Base-by-base conservation (phyloP, 371 early-diverging fungal species). In the Vittaforma corneae region DNA sequence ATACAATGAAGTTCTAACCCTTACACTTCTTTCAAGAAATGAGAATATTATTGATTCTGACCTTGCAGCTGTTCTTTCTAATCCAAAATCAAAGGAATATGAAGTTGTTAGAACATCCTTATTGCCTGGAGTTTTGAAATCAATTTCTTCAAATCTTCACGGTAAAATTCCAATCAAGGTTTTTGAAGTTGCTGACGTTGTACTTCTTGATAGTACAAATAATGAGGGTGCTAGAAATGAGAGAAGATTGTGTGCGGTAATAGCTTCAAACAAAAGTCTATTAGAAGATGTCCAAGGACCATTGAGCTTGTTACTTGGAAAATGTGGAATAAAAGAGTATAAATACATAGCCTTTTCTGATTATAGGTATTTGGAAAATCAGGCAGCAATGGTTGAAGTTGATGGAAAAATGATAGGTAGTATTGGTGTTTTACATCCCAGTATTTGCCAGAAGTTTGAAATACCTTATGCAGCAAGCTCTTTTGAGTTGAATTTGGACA, bases 151-250 rank as follows among this genome's bases (percentile, higher is more conserved):
- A 67, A 98, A 96, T 85, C 87, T 86, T 79, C 87, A 86, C 70
- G 82, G 86, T 54, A 82, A 92, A 5, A 80, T 94, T 54, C 99
- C 99, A 1, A 78, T 94, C 80, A 87, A 87, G 80, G 76, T 95
- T 50, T 98, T 96, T 80, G 97, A 98, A 75, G 89, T 92, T 16
- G 86, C 89, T 34, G 97, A 98, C 74, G 87, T 94, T 35, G 89
- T 89, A 24, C 80, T 88, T 74, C 83, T 89, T 62, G 22, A 11
- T 47, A 3, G 3, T 11, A 29, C 18, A 11, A 42, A 37, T 50
- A 65, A 68, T 34, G 60, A 67, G 26, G 71, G 70, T 6, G 84
- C 91, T 1, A 81, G 86, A 70, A 98, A 97, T 79, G 84, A 88
- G 78, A 86, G 94, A 64, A 86, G 85, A 54, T 83, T 94, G 34